Base-by-base conservation (phyloP, 2,329 filamentous ascomycete genomes). In the Botrytis fabae region DNA sequence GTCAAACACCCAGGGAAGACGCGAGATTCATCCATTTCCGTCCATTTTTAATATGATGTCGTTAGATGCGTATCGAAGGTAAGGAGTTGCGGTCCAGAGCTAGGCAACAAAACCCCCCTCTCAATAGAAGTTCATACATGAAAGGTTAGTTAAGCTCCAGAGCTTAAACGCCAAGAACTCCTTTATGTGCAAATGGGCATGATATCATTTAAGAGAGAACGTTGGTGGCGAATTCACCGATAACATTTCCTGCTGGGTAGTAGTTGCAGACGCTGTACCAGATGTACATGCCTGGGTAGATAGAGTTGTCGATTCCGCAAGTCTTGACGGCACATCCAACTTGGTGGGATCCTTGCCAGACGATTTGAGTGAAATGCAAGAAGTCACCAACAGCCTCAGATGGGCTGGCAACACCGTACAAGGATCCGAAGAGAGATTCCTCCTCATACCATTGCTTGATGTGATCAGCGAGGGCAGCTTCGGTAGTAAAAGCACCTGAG, bases 391-490 rank as follows among this genome's bases (percentile, higher is more conserved):
- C 54, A 28, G 71, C 1, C 25, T 57, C 32, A 79, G 88, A 82
- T 40, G 92, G 91, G 80, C 85, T 86, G 73, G 82, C 80, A 77
- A 85, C 73, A 76, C 90, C 91, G 80, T 92, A 96, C 81, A 83
- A 85, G 70, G 83, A 82, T 44, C 80, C 79, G 73, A 86, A 86
- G 83, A 86, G 90, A 79, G 83, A 83, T 75, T 81, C 80, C 83
- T 97, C 94, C 79, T 96, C 93, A 88, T 98, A 98, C 93, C 96
- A 98, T 84, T 91, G 86, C 81, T 95, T 88, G 79, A 90, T 90
- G 77, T 92, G 90, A 76, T 87, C 85, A 71, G 89, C 89, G 75
- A 93, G 85, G 64, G 90, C 87, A 74, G 82, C 83, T n/a, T 84
- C 81, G 2, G 82, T 80, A 74, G 88, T 86, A 77, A 91, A 86